Percentiles rank a stretch among this genome's conserved stretches.
phyloP scores from a whole-genome alignment of 257 asterid genomes.

The Coffea eugenioides region DNA sequence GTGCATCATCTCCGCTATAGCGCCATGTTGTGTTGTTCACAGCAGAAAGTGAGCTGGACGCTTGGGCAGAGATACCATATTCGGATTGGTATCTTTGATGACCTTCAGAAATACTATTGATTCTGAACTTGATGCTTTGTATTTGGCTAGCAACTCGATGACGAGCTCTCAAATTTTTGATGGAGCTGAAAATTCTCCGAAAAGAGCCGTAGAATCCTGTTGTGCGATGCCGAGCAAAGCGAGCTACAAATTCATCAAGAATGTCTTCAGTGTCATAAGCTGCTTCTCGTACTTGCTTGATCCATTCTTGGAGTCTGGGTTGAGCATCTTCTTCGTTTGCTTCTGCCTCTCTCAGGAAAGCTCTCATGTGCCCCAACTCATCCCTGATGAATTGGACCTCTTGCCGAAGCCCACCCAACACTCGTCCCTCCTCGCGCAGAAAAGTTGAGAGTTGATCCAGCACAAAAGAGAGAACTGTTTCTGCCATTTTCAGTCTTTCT shows the following conservation, averaged over 20 bases:
- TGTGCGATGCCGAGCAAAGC: too few species aligned
- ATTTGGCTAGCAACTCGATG: constrained; percentile 8
- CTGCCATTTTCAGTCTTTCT: too few species aligned
- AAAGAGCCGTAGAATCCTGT: too few species aligned
- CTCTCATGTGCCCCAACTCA: constrained; percentile 30
- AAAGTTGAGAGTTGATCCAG: constrained; percentile 19
- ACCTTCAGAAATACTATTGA: constrained; percentile 12
- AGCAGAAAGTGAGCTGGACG: neutral
- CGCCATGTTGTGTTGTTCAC: neutral
- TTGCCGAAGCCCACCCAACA: constrained; percentile 14
- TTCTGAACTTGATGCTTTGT: constrained; percentile 11
- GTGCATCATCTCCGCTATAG: too few species aligned
- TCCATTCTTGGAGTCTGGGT: too few species aligned
- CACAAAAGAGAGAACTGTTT: constrained; percentile 18
- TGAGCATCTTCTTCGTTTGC: too few species aligned
- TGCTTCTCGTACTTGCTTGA: too few species aligned
- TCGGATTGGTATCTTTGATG: constrained; percentile 12
- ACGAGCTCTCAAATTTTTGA: neutral
- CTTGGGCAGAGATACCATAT: neutral
- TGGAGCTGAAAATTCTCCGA: too few species aligned
- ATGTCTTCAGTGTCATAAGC: too few species aligned
- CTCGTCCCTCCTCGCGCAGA: constrained; percentile 14
- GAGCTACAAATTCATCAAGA: too few species aligned
- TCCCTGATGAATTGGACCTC: constrained; percentile 23
- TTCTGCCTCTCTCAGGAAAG: constrained; percentile 7